Percentiles rank a stretch among this genome's conserved stretches.
Evolutionary conservation across 352 stramenopile genomes (phyloP).

Genomic region (Phytophthora brassicae): DNA sequence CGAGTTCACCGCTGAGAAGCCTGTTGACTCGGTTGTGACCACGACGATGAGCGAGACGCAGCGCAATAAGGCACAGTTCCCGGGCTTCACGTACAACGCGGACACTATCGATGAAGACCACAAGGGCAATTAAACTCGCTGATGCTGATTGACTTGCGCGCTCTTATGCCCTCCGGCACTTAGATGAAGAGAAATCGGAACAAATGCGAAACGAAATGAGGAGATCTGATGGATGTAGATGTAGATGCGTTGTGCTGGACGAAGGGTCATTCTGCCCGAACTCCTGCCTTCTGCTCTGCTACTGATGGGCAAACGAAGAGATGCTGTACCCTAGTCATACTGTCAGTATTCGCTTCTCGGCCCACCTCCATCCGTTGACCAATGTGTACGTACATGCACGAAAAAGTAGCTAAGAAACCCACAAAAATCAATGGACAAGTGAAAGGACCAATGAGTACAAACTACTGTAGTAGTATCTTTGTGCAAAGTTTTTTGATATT

Average conservation of each 20-base stretch:
- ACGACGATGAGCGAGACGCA: conserved; percentile 90
- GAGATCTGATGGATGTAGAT: conserved; percentile 20
- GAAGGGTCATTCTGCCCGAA: conserved; percentile 1
- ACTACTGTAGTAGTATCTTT: too few relatives aligned
- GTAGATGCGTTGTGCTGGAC: conserved; percentile 24
- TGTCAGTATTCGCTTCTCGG: conserved; percentile 23
- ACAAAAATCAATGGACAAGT: conserved; percentile 42
- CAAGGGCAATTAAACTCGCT: conserved; percentile 66
- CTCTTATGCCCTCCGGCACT: conserved; percentile 28
- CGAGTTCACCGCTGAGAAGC: conserved; percentile 92
- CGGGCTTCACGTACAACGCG: conserved; percentile 89
- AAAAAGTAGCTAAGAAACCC: conserved; percentile 35
- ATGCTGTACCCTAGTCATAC: conserved; percentile 38
- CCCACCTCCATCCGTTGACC: conserved; percentile 25
- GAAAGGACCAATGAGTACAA: conserved; percentile 31
- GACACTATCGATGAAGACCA: conserved; percentile 87
- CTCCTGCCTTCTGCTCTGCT: conserved; percentile 18
- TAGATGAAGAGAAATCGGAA: conserved; percentile 39
- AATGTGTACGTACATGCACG: conserved; percentile 31
- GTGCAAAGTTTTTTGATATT: too few relatives aligned
- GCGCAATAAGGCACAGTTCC: conserved; percentile 90
- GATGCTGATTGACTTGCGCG: conserved; percentile 10
- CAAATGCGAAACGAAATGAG: conserved; percentile 26
- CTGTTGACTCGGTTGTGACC: conserved; percentile 90
- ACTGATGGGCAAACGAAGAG: conserved; percentile 17